Evolutionary conservation across 2,329 filamentous ascomycete species (phyloP).

Genomic region (Penicillium sp.): DNA sequence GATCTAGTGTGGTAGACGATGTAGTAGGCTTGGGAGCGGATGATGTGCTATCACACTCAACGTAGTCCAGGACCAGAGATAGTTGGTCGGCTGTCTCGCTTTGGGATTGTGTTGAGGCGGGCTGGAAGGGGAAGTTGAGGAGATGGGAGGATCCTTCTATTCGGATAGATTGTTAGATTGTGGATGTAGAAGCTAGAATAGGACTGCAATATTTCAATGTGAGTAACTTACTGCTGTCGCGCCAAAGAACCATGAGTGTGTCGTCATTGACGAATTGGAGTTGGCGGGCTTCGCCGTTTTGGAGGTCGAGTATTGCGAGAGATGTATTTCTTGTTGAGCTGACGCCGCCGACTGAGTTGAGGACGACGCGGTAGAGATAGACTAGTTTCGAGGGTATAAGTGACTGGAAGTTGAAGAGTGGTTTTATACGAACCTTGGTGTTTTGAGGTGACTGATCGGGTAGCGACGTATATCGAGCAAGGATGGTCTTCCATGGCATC

Average conservation of each 20-base stretch:
- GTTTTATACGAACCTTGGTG: constrained; percentile 28
- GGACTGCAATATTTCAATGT: neutral
- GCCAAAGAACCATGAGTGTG: constrained; percentile 60
- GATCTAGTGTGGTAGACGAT: constrained; percentile 17
- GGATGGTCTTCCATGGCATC: constrained; percentile 22
- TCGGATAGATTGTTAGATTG: neutral
- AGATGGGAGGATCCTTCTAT: constrained; percentile 32
- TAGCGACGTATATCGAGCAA: constrained; percentile 36
- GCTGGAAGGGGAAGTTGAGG: constrained; percentile 35
- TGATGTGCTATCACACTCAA: constrained; percentile 12
- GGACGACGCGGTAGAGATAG: constrained; percentile 54
- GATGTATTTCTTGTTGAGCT: constrained; percentile 45
- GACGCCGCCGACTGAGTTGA: constrained; percentile 59
- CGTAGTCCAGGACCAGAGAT: constrained; percentile 19
- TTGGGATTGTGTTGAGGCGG: constrained; percentile 5
- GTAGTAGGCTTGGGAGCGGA: constrained; percentile 13
- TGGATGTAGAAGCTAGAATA: neutral
- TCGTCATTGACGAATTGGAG: constrained; percentile 66
- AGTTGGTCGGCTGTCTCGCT: constrained; percentile 8
- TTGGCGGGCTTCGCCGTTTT: constrained; percentile 50
- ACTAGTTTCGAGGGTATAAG: constrained; percentile 44
- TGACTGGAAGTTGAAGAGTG: neutral
- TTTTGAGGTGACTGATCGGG: constrained; percentile 34
- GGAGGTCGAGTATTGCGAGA: constrained; percentile 33
- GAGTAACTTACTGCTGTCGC: constrained; percentile 29